Evolutionary conservation across 768 basidiomycete genomes (phyloP).

Genomic region (Serendipita indica): DNA sequence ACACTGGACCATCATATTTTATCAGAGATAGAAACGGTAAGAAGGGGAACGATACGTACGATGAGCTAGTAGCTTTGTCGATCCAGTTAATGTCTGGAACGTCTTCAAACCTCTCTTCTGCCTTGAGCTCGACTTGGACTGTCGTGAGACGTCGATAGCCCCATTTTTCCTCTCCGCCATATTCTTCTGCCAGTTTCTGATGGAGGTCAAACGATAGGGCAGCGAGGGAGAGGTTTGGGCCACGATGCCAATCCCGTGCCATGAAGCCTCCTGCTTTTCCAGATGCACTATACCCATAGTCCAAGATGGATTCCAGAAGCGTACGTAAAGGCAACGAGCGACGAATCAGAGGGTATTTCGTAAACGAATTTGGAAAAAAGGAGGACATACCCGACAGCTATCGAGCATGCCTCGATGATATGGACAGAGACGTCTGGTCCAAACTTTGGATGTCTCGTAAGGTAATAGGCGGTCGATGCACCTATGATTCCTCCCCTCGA

Average conservation of each 20-base stretch:
- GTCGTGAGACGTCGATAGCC: constrained; percentile 40
- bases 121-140: constrained; percentile 17
- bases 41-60: constrained; percentile 45
- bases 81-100: constrained; percentile 23
- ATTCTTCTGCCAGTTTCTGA: constrained; percentile 50
- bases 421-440: constrained; percentile 11
- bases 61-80: constrained; percentile 37
- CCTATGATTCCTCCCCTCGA: constrained; percentile 69
- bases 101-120: constrained; percentile 17
- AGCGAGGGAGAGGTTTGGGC: constrained; percentile 47
- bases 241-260: constrained; percentile 61
- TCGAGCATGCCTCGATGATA: constrained; percentile 13
- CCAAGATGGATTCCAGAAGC: constrained; percentile 56
- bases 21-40: constrained; percentile 28
- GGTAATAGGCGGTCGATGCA: constrained; percentile 68
- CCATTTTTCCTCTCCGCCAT: constrained; percentile 59
- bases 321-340: constrained; percentile 15
- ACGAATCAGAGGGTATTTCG: background rate
- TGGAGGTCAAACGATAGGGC: constrained; percentile 63
- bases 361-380: too few species aligned
- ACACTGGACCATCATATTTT: background rate
- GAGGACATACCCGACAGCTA: constrained; percentile 15
- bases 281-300: constrained; percentile 63
- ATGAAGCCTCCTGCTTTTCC: constrained; percentile 79
- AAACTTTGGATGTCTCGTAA: constrained; percentile 37